Percentiles rank a stretch among this genome's conserved stretches.
Evolutionary conservation across 345 rosid genomes (phyloP).

Genomic region (Linum tenue): DNA sequence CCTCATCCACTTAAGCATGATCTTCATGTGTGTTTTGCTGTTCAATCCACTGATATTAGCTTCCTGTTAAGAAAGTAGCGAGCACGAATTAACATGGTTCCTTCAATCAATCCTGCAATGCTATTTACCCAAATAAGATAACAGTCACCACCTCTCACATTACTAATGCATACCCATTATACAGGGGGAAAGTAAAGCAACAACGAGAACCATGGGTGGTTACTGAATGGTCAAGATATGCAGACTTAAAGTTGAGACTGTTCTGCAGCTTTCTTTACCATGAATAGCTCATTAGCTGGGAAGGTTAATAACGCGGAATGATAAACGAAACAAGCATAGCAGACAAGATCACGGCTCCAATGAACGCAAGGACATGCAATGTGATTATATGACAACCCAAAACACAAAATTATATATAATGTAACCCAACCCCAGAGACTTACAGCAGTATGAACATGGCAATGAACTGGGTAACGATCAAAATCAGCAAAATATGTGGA

Average conservation of each 20-base stretch:
- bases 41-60: slow-evolving; percentile 55
- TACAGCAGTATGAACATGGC: not conserved
- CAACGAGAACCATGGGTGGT: too few species aligned
- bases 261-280: too few species aligned
- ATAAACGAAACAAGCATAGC: too few species aligned
- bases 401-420: too few species aligned
- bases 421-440: not conserved
- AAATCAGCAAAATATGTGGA: not conserved
- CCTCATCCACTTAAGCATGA: slow-evolving; percentile 95
- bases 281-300: too few species aligned
- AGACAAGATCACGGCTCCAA: too few species aligned
- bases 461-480: not conserved
- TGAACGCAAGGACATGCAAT: too few species aligned
- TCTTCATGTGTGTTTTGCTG: slow-evolving; percentile 92
- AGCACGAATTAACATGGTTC: not conserved
- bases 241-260: too few species aligned
- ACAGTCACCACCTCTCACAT: not conserved
- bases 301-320: too few species aligned
- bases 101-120: not conserved
- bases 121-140: not conserved
- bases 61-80: slow-evolving; percentile 34
- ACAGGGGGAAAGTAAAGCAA: too few species aligned
- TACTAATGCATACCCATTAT: not conserved
- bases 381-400: too few species aligned
- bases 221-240: too few species aligned